These are phyloP conservation scores for Trametes villosa DNA, from an alignment of 768 basidiomycete species.

Conservation along the genomic window DNA sequence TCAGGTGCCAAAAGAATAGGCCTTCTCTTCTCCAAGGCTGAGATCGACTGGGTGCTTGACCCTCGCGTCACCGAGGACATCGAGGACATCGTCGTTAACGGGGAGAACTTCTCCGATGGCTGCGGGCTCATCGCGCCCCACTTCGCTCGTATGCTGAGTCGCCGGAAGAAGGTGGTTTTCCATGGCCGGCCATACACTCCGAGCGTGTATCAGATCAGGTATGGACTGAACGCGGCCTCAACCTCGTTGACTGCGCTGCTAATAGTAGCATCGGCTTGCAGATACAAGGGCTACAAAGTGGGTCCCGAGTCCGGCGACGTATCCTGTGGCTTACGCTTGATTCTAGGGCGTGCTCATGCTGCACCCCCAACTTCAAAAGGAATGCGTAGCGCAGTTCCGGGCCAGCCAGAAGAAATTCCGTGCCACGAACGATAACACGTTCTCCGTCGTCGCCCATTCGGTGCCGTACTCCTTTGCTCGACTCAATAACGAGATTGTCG, in stretches of 20 bases:
- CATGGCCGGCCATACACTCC: slow-evolving; percentile 62
- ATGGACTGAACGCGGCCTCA: background rate
- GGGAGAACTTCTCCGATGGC: slow-evolving; percentile 69
- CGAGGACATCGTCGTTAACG: slow-evolving; percentile 57
- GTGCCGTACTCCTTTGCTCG: slow-evolving; percentile 66
- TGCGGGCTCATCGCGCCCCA: slow-evolving; percentile 64
- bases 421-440: slow-evolving; percentile 57
- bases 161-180: slow-evolving; percentile 57
- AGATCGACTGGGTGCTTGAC: slow-evolving; percentile 59
- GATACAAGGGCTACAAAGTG: slow-evolving; percentile 69
- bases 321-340: background rate
- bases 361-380: slow-evolving; percentile 58
- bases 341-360: slow-evolving; percentile 62
- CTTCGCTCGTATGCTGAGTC: slow-evolving; percentile 57
- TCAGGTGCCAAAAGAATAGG: slow-evolving; percentile 73
- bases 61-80: slow-evolving; percentile 57
- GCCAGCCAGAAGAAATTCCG: slow-evolving; percentile 75
- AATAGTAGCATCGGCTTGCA: too few relatives aligned
- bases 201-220: slow-evolving; percentile 61
- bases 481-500: slow-evolving; percentile 72
- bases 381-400: slow-evolving; percentile 59
- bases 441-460: slow-evolving; percentile 70
- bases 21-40: slow-evolving; percentile 65
- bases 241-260: too few relatives aligned
- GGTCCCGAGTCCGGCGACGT: background rate